These are phyloP conservation scores for Echeveria elegans DNA, from an alignment of 164 flowering plant species.

Conservation along the genomic window DNA sequence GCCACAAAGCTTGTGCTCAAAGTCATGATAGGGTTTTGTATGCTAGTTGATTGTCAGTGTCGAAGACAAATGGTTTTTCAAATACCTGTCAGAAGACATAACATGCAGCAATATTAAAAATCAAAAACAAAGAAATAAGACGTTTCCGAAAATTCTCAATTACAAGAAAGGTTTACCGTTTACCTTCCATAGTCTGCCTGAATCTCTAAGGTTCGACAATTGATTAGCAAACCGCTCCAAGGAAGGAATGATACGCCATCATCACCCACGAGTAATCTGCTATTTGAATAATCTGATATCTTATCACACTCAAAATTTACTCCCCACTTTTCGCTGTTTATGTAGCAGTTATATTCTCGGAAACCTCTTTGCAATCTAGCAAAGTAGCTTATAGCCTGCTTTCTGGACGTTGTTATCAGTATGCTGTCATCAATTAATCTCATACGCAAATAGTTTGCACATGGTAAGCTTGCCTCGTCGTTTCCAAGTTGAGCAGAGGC, in stretches of 20 bases:
- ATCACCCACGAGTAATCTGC: slow-evolving; percentile 38
- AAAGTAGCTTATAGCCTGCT: slow-evolving; percentile 50
- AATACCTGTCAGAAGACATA: slow-evolving; percentile 39
- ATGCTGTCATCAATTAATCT: slow-evolving; percentile 79
- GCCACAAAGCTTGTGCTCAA: slow-evolving; percentile 42
- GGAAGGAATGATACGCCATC: slow-evolving; percentile 59
- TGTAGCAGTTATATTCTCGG: slow-evolving; percentile 64
- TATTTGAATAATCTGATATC: slow-evolving; percentile 16
- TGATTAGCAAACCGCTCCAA: slow-evolving; percentile 91
- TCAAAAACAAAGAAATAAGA: not conserved
- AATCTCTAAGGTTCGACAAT: slow-evolving; percentile 66
- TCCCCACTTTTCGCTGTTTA: slow-evolving; percentile 65
- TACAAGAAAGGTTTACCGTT: slow-evolving; percentile 25
- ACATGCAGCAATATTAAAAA: not conserved
- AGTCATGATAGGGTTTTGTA: slow-evolving; percentile 31
- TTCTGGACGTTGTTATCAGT: slow-evolving; percentile 70
- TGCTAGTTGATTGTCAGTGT: slow-evolving; percentile 57
- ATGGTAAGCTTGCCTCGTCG: slow-evolving; percentile 6
- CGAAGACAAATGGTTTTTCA: slow-evolving; percentile 53
- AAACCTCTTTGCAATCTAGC: slow-evolving; percentile 60
- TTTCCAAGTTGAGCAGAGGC: slow-evolving; percentile 3
- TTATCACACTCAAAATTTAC: slow-evolving; percentile 42
- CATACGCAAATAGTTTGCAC: slow-evolving; percentile 33
- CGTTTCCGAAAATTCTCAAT: not conserved
- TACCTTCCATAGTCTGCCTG: slow-evolving; percentile 95